A percentile compares a stretch with the other conserved stretches of the same genome.
Evolutionary conservation across 139 green algal genomes (phyloP).

Genomic region (Yamagishiella unicocca): DNA sequence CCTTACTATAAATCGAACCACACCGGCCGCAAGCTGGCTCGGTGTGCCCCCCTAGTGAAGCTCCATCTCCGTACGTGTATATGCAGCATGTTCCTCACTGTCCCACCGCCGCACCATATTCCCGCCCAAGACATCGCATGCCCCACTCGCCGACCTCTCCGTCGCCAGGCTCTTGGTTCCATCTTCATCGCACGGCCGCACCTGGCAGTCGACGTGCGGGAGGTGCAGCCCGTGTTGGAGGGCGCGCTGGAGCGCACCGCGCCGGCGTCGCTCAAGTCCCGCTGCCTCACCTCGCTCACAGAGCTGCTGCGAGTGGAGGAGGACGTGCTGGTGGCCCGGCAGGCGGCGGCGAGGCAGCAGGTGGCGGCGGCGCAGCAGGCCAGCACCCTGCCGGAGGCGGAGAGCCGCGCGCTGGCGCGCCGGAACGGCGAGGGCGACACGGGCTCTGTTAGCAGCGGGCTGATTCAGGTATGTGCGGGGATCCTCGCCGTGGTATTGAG

Average conservation of each 20-base stretch:
- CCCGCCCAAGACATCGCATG: too few species aligned
- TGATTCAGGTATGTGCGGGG: constrained; percentile 78
- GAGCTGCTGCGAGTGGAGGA: constrained; percentile 84
- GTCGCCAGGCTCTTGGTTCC: constrained; percentile 69
- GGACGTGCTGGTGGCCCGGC: constrained; percentile 63
- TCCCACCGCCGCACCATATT: too few species aligned
- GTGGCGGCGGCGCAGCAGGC: not conserved
- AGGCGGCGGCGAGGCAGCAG: constrained; percentile 52
- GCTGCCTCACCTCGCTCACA: constrained; percentile 75
- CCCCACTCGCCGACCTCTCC: too few species aligned
- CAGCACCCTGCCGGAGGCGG: constrained; percentile 13
- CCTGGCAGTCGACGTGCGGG: constrained; percentile 61
- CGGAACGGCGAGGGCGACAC: constrained; percentile 80
- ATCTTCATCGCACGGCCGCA: constrained; percentile 76
- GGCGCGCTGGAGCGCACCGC: constrained; percentile 56
- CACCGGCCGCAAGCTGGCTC: too few species aligned
- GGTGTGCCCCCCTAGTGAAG: too few species aligned
- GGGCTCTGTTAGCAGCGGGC: constrained; percentile 69
- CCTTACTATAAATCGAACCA: too few species aligned
- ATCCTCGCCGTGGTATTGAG: too few species aligned
- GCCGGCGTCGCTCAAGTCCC: constrained; percentile 62
- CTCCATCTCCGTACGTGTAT: too few species aligned
- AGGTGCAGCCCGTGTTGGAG: constrained; percentile 47
- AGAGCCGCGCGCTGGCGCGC: constrained; percentile 46
- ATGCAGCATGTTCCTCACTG: too few species aligned